phyloP scores from a whole-genome alignment of 257 asterid species.

The Solanum bulbocastanum region DNA sequence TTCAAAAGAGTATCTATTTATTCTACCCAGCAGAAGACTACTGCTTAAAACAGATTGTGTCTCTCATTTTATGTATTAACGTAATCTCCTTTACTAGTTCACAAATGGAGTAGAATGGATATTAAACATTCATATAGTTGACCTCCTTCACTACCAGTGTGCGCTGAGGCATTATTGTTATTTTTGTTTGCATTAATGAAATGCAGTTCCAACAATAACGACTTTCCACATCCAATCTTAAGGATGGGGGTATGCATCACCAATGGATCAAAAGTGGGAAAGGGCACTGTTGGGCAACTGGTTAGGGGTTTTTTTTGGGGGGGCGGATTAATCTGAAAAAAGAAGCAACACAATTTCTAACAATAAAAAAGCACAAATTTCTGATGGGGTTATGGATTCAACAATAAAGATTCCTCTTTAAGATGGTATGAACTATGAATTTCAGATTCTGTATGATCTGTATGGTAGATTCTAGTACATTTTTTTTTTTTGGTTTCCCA shows the following conservation, averaged over 20 bases:
- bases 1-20: not conserved
- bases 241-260: not conserved
- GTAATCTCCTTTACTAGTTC: not conserved
- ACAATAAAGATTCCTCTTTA: not conserved
- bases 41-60: not conserved
- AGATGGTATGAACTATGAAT: not conserved
- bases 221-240: not conserved
- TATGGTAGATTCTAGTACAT: not conserved
- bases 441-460: not conserved
- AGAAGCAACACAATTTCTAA: not conserved
- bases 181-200: not conserved
- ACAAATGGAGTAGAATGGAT: not conserved
- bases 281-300: not conserved
- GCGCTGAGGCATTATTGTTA: not conserved
- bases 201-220: not conserved
- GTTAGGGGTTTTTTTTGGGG: not conserved
- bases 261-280: not conserved
- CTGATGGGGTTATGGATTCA: not conserved
- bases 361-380: not conserved
- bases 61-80: not conserved
- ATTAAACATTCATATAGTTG: not conserved
- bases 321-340: not conserved
- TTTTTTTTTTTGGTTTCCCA: too few relatives aligned
- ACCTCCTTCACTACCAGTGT: not conserved
- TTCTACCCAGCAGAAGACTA: not conserved